Evolutionary conservation across 2,329 filamentous ascomycete genomes (phyloP).

Genomic region (Apiospora pterosperma): DNA sequence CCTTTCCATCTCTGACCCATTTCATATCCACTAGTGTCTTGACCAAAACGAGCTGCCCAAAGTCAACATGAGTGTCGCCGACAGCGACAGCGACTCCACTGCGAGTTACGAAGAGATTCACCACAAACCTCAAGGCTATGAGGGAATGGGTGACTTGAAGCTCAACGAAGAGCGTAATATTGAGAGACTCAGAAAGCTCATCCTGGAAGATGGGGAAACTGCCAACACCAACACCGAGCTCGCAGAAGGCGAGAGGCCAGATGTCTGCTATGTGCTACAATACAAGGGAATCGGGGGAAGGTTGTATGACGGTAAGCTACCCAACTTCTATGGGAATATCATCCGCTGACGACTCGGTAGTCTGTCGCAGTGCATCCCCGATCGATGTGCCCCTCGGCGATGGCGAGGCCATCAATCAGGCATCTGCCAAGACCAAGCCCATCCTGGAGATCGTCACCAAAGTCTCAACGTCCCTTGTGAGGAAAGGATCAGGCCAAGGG

Average conservation of each 20-base stretch:
- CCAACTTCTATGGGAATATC: not conserved
- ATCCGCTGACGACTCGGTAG: constrained; percentile 20
- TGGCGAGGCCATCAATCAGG: constrained; percentile 16
- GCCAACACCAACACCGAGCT: constrained; percentile 13
- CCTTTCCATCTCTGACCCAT: no score
- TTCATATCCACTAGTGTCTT: no score
- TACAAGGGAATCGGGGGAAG: constrained; percentile 32
- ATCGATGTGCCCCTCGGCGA: constrained; percentile 32
- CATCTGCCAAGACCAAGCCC: constrained; percentile 22
- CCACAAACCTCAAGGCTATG: constrained; percentile 3
- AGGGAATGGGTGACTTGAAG: constrained; percentile 1
- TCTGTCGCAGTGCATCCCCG: constrained; percentile 33
- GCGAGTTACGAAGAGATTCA: constrained; percentile 31
- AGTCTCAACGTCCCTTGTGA: constrained; percentile 24
- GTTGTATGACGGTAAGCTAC: constrained; percentile 32
- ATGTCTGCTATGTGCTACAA: constrained; percentile 39
- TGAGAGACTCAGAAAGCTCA: constrained; percentile 13
- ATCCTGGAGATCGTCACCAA: constrained; percentile 42
- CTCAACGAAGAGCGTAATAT: constrained; percentile 10
- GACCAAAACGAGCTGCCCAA: not conserved
- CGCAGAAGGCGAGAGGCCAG: constrained; percentile 29
- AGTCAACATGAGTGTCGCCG: not conserved
- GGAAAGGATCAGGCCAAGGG: constrained; percentile 7
- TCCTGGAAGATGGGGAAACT: constrained; percentile 11
- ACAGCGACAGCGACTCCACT: constrained; percentile 25